phyloP scores from a whole-genome alignment of 2,329 filamentous ascomycete species.

The Xylaria sp. region DNA sequence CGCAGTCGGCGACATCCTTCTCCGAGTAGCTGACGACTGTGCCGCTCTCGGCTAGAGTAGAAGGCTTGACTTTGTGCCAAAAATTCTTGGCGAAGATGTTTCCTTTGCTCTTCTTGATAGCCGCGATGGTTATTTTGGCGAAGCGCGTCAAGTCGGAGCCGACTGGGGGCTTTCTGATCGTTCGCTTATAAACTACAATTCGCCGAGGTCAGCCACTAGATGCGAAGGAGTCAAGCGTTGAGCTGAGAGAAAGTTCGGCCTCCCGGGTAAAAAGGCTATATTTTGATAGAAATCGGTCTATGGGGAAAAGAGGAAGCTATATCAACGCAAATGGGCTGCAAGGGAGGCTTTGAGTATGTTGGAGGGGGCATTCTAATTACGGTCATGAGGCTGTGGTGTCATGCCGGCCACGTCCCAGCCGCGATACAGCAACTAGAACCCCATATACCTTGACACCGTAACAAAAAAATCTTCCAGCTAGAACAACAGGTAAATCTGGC shows the following conservation, averaged over 20 bases:
- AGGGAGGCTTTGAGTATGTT: no score
- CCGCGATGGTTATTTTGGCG: conserved; percentile 64
- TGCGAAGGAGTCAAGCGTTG: neutral
- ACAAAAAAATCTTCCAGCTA: neutral
- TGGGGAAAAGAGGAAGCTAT: no score
- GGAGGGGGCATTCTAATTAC: no score
- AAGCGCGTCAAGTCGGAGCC: conserved; percentile 74
- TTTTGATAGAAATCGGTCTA: no score
- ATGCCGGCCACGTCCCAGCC: no score
- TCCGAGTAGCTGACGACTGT: conserved; percentile 70
- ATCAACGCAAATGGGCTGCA: no score
- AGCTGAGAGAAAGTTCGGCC: neutral
- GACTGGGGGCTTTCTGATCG: conserved; percentile 66
- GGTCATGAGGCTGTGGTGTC: no score
- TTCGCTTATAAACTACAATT: conserved; percentile 61
- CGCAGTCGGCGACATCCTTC: conserved; percentile 73
- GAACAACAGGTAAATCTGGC: neutral
- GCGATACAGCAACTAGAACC: no score
- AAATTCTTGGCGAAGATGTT: conserved; percentile 66
- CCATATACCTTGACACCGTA: neutral
- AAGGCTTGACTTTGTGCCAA: conserved; percentile 70
- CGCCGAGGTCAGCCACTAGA: conserved; percentile 13
- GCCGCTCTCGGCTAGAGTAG: conserved; percentile 58
- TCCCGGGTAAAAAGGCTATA: no score
- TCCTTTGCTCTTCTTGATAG: conserved; percentile 61